These are phyloP conservation scores for Quercus ilex DNA, from an alignment of 306 rosid species.

Conservation along the genomic window DNA sequence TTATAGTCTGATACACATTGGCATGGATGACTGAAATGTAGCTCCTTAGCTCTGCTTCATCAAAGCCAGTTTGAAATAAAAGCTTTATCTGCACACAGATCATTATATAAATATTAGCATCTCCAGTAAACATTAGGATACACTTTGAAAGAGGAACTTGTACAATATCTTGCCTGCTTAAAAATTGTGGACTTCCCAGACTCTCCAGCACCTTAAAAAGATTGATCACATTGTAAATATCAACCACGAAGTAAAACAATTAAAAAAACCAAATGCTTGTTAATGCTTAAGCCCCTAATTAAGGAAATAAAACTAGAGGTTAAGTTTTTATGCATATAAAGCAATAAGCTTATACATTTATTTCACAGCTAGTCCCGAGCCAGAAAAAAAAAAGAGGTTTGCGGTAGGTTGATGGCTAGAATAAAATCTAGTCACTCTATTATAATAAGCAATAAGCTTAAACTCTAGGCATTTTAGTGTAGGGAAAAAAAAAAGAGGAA, in stretches of 20 bases:
- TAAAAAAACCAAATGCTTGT: neutral
- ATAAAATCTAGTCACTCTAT: too few species aligned
- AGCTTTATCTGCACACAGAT: constrained; percentile 73
- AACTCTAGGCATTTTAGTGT: neutral
- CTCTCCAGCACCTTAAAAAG: constrained; percentile 78
- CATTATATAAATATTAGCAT: constrained; percentile 9
- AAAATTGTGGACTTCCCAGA: constrained; percentile 95
- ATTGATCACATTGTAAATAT: constrained; percentile 8
- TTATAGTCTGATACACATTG: constrained; percentile 99
- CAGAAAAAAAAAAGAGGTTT: too few species aligned
- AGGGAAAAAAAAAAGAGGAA: neutral
- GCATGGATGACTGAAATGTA: constrained; percentile 94
- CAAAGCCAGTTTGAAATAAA: constrained; percentile 95
- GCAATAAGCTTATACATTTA: neutral
- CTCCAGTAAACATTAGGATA: constrained; percentile 1
- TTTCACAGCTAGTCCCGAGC: too few species aligned
- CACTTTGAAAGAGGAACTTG: constrained; percentile 10
- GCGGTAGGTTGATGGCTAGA: too few species aligned
- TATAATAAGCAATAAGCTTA: neutral
- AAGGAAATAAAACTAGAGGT: neutral
- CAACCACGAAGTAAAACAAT: neutral
- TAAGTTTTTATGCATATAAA: neutral
- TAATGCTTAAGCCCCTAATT: neutral
- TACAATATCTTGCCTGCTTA: constrained; percentile 69
- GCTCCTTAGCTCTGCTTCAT: constrained; percentile 90